These are phyloP conservation scores for Neckera pumila DNA, from an alignment of 225 moss, liverwort and hornwort species.

Conservation along the genomic window DNA sequence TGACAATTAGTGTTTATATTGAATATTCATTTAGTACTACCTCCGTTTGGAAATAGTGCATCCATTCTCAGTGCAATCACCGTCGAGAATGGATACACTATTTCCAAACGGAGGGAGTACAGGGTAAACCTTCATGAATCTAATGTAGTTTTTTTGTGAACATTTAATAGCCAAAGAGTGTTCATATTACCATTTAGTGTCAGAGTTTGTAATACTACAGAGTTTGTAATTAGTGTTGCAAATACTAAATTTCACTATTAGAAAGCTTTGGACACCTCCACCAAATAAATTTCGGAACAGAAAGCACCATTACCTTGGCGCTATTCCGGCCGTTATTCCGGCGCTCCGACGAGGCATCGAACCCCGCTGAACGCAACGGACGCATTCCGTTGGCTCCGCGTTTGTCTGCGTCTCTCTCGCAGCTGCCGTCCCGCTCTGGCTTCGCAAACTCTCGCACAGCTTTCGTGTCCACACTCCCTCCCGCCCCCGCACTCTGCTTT, in stretches of 20 bases:
- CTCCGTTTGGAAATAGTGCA: too few species aligned
- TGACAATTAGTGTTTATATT: neutral
- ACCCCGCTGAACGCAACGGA: neutral
- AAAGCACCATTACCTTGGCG: neutral
- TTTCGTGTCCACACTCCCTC: neutral
- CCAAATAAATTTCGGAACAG: neutral
- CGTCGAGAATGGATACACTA: too few species aligned
- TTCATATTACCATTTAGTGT: neutral
- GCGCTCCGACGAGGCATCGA: conserved; percentile 1
- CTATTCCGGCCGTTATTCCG: neutral
- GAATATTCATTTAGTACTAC: neutral
- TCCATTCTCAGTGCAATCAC: too few species aligned
- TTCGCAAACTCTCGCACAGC: neutral
- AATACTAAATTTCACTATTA: neutral
- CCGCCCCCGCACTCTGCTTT: neutral
- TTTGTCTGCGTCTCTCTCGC: neutral
- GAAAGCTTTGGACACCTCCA: neutral
- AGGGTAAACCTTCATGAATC: rapidly evolving
- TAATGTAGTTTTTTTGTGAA: neutral
- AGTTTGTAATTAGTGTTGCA: neutral
- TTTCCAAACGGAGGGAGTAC: too few species aligned
- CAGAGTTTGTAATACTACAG: too few species aligned
- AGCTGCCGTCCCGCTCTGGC: neutral
- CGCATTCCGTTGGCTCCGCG: neutral
- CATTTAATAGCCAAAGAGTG: too few species aligned